Base-by-base conservation (phyloP, 805 yeast genomes). In the Vanderwaltozyma polyspora region DNA sequence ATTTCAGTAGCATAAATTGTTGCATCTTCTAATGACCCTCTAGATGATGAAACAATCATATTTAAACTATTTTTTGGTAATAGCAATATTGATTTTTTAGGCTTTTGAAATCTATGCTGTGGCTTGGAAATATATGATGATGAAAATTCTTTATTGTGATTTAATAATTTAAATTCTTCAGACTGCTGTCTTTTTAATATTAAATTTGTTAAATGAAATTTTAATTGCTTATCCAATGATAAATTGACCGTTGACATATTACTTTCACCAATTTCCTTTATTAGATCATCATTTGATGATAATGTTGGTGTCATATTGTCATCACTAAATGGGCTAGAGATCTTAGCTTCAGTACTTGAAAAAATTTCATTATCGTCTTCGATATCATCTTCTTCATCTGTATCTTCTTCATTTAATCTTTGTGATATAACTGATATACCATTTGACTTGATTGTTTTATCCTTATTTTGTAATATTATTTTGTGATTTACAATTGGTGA, bases 1-100 rank as follows among this genome's bases (percentile, higher is more conserved):
- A 54, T 51, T 36, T 54, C 59, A 8, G 59, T 54, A 17, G 58
- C 59, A 39, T 46, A 54, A 11, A 54, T 47, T 18, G 59, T 52
- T 6, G 59, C 59, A 34, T 54, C 57, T 30, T 46, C 45, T 25
- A 47, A 30, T 11, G 52, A 49, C 7, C 57, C 57, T 28, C 42
- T 48, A 10, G 55, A 46, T 5, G 59, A 50, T 22, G 51, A 43
- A 10, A 54, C 56, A 25, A 54, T 34, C 12, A 51, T 36, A 35
- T 51, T 54, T 28, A 54, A 35, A 17, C 46, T 29, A 10, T 39
- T 37, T 7, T 40, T 19, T 4, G 42, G 42, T 21, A 39, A 27
- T 28, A 41, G 45, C 17, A 54, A 31, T 17, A 52, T 51, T 17
- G 58, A 37, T 30, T 36, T 45, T 14, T 29, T 23, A 14, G 55